These are phyloP conservation scores for Curvularia lunata DNA, from an alignment of 2,329 filamentous ascomycete species.

Conservation along the genomic window DNA sequence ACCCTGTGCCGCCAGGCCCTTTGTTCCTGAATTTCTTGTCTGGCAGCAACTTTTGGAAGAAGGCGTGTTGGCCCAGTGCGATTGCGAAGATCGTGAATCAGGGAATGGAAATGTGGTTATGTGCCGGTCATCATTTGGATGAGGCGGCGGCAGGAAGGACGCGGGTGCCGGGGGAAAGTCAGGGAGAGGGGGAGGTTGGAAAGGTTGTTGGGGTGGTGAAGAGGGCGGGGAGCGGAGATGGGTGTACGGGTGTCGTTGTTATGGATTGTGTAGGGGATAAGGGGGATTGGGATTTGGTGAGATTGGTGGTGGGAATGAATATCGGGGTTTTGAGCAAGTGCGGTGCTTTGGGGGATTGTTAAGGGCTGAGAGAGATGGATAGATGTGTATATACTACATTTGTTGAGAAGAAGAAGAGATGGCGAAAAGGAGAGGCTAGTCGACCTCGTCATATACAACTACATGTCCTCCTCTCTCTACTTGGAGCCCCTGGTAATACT, in stretches of 20 bases:
- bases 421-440: not conserved
- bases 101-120: conserved; percentile 66
- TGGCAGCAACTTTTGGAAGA: conserved; percentile 93
- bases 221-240: conserved; percentile 64
- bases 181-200: conserved; percentile 23
- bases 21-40: conserved; percentile 90
- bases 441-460: not conserved
- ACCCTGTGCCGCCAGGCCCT: conserved; percentile 60
- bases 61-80: conserved; percentile 89
- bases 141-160: conserved; percentile 5
- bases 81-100: conserved; percentile 90
- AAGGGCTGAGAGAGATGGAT: not conserved
- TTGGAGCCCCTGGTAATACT: conserved; percentile 27
- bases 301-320: conserved; percentile 92
- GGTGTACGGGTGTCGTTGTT: conserved; percentile 84
- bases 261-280: conserved; percentile 90
- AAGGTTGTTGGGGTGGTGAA: not conserved
- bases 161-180: conserved; percentile 25
- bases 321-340: conserved; percentile 56
- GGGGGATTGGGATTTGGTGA: conserved; percentile 89
- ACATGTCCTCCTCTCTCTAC: not conserved
- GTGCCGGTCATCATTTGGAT: conserved; percentile 57
- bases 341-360: too few species aligned
- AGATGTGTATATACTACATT: not conserved
- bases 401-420: not conserved